These are phyloP conservation scores for Ustilago tritici DNA, from an alignment of 1,284 basidiomycete species.

Conservation along the genomic window DNA sequence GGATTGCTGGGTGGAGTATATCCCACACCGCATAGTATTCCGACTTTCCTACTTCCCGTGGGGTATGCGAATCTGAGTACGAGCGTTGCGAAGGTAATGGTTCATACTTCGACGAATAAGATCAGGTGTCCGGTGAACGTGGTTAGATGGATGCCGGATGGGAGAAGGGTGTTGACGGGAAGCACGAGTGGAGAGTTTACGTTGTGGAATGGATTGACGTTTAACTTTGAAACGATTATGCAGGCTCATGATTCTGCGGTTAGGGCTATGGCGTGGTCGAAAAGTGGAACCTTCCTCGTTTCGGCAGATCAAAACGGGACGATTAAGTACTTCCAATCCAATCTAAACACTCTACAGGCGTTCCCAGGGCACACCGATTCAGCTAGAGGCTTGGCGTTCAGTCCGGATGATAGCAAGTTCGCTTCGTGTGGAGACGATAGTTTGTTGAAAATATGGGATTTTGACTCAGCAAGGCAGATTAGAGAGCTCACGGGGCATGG, in stretches of 20 bases:
- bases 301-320: constrained; percentile 92
- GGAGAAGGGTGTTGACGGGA: constrained; percentile 89
- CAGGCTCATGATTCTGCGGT: constrained; percentile 97
- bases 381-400: constrained; percentile 89
- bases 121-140: constrained; percentile 96
- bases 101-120: constrained; percentile 98
- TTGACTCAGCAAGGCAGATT: constrained; percentile 79
- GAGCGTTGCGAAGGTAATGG: constrained; percentile 92
- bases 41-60: constrained; percentile 81
- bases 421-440: constrained; percentile 95
- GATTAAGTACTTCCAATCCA: constrained; percentile 98
- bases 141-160: constrained; percentile 96
- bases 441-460: constrained; percentile 92
- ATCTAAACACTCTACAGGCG: constrained; percentile 97
- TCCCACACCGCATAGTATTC: constrained; percentile 57
- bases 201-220: constrained; percentile 97
- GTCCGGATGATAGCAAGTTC: constrained; percentile 89
- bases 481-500: constrained; percentile 88
- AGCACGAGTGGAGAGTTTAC: constrained; percentile 98
- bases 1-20: constrained; percentile 34
- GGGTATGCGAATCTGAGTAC: constrained; percentile 90
- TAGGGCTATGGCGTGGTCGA: constrained; percentile 87
- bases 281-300: constrained; percentile 89
- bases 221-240: constrained; percentile 99
- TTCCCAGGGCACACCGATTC: constrained; percentile 82